phyloP scores from a whole-genome alignment of 2,329 filamentous ascomycete species.

The Alternaria gaisen region DNA sequence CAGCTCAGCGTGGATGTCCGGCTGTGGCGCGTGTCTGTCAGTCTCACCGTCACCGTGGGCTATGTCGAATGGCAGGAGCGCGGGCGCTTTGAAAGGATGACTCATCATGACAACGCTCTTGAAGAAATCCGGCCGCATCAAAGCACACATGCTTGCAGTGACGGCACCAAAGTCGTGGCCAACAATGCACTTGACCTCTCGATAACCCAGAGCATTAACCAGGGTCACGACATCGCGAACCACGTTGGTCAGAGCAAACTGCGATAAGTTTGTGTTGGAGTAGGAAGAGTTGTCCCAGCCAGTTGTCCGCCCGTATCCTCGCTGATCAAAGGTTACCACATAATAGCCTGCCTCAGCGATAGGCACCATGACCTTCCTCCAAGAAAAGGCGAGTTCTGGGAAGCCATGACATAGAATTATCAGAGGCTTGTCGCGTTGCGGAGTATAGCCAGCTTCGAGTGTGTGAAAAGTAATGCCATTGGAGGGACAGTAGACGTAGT shows the following conservation, averaged over 20 bases:
- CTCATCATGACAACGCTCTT: slow-evolving; percentile 69
- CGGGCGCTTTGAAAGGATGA: slow-evolving; percentile 68
- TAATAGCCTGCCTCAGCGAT: slow-evolving; percentile 70
- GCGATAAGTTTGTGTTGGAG: slow-evolving; percentile 62
- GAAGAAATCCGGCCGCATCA: slow-evolving; percentile 73
- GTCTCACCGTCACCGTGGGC: slow-evolving; percentile 45
- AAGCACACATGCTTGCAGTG: slow-evolving; percentile 65
- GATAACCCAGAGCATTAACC: slow-evolving; percentile 68
- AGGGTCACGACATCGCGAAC: slow-evolving; percentile 70
- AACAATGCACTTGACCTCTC: slow-evolving; percentile 65
- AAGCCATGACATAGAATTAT: slow-evolving; percentile 72
- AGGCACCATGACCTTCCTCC: slow-evolving; percentile 68
- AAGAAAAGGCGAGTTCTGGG: slow-evolving; percentile 74
- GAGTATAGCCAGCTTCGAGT: slow-evolving; percentile 61
- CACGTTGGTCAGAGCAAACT: slow-evolving; percentile 66
- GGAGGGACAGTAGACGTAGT: slow-evolving; percentile 64
- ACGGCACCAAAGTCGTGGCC: slow-evolving; percentile 75
- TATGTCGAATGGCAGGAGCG: slow-evolving; percentile 59
- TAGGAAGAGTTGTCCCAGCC: slow-evolving; percentile 65
- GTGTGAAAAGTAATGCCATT: slow-evolving; percentile 70
- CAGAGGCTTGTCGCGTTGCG: slow-evolving; percentile 58
- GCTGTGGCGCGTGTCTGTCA: slow-evolving; percentile 23
- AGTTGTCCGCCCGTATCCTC: slow-evolving; percentile 72
- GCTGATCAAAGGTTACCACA: slow-evolving; percentile 72
- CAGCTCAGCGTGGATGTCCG: slow-evolving; percentile 66